Evolutionary conservation across 1,139 yeast genomes (phyloP).

Genomic region (Zygoascus sp.): DNA sequence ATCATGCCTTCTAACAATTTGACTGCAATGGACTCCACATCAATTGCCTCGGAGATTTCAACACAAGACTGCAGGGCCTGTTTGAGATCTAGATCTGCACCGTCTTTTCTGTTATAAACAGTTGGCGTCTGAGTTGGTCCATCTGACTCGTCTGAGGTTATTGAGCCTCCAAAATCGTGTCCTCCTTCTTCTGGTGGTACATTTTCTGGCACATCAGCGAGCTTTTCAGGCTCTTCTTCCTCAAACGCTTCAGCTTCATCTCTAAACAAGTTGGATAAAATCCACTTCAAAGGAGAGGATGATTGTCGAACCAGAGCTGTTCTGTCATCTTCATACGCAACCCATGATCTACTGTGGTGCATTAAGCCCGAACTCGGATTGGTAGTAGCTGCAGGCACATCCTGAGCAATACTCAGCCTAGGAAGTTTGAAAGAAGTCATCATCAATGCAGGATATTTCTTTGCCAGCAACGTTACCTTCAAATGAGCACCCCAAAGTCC

Average conservation of each 20-base stretch:
- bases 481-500: slow-evolving; percentile 35
- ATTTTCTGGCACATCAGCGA: background rate
- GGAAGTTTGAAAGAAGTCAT: slow-evolving; percentile 22
- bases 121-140: background rate
- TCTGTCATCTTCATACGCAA: slow-evolving; percentile 1
- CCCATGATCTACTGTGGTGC: slow-evolving; percentile 8
- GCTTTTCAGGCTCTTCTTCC: slow-evolving; percentile 10
- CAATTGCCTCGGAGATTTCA: slow-evolving; percentile 47
- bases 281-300: slow-evolving; percentile 31
- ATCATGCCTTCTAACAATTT: slow-evolving; percentile 44
- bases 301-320: slow-evolving; percentile 16
- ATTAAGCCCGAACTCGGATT: background rate
- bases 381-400: background rate
- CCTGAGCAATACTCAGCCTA: slow-evolving; percentile 18
- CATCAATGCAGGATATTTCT: slow-evolving; percentile 26
- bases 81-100: slow-evolving; percentile 24
- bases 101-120: background rate
- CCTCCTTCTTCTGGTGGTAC: background rate
- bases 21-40: slow-evolving; percentile 39
- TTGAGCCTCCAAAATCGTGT: slow-evolving; percentile 4
- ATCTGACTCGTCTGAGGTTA: slow-evolving; percentile 5
- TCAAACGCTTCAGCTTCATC: slow-evolving; percentile 20
- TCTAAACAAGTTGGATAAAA: slow-evolving; percentile 28
- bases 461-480: slow-evolving; percentile 26
- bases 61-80: slow-evolving; percentile 42